Base-by-base conservation (phyloP, 768 basidiomycete species). In the Kwoniella heveanensis region DNA sequence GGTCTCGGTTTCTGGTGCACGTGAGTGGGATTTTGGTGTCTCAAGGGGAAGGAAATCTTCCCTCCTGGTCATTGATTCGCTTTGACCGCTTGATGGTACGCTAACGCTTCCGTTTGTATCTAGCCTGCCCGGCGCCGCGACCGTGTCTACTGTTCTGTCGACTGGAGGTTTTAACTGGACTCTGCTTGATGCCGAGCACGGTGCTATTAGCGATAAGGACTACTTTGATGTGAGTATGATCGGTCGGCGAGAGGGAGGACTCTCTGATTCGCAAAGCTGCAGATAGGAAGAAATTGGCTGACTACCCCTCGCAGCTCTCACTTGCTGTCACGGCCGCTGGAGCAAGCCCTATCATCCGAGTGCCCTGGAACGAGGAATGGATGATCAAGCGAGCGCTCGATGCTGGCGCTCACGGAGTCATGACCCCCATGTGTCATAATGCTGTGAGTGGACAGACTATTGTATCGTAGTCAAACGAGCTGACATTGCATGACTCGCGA, bases 301-400 rank as follows among this genome's bases (percentile, higher is more conserved):
- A 46, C 26, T 57, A 24, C 24, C 24, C 2, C 12, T 47, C 37
- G 19, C 39, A 72, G 65, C 69, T 75, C n/a, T 61, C 60, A 48
- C 69, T 69, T 15, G 66, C 74, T 24, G 72, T 79, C 52, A 67
- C 74, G 10, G 64, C 67, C 0, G 57, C 50, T 9, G 76, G 76
- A 10, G 72, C 67, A 19, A 73, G 74, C 27, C 80, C 80, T 8
- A 78, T 81, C 63, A 76, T 81, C 50, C 70, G 80, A 2, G 65
- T 81, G 15, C 77, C 79, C 8, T 73, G 62, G n/a, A 74, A 73
- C 46, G 73, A 76, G 44, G 69, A 70, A 29, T 70, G 68, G 62
- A 68, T 74, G 65, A 76, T 81, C 67, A 81, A 81, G 71, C 70
- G 80, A 15, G 80, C 80, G 13, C 69, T 81, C 17, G 80, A 81